Evolutionary conservation across 805 yeast species (phyloP).

Genomic region (Peterozyma toletana): DNA sequence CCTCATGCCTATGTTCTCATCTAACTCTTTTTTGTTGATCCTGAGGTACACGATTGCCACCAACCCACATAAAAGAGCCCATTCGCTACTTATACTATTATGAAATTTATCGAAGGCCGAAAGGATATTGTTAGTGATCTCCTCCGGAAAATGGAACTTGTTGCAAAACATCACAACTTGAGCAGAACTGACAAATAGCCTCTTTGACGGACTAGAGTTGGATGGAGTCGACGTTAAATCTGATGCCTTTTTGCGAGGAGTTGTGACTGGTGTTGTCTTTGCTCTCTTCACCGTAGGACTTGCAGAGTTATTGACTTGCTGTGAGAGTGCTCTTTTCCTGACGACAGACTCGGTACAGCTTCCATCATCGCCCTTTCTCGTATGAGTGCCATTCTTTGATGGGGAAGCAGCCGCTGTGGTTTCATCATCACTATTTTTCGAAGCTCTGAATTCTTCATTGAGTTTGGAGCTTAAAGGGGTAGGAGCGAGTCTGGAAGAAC

Average conservation of each 20-base stretch:
- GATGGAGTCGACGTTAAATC: neutral
- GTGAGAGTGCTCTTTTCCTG: no score
- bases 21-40: constrained; percentile 40
- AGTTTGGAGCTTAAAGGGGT: no score
- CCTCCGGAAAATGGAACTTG: constrained; percentile 53
- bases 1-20: constrained; percentile 40
- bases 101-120: constrained; percentile 43
- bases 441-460: no score
- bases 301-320: no score
- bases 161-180: constrained; percentile 47
- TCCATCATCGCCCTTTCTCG: no score
- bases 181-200: constrained; percentile 27
- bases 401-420: no score
- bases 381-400: no score
- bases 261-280: neutral
- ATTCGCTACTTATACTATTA: constrained; percentile 50
- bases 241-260: neutral
- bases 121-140: constrained; percentile 40
- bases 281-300: neutral
- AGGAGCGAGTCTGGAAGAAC: no score
- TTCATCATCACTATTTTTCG: no score
- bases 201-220: neutral
- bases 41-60: constrained; percentile 51
- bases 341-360: no score
- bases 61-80: constrained; percentile 67